Percentiles rank a stretch among this genome's conserved stretches.
phyloP scores from a whole-genome alignment of 2,329 filamentous ascomycete species.

The Epichloe typhina region DNA sequence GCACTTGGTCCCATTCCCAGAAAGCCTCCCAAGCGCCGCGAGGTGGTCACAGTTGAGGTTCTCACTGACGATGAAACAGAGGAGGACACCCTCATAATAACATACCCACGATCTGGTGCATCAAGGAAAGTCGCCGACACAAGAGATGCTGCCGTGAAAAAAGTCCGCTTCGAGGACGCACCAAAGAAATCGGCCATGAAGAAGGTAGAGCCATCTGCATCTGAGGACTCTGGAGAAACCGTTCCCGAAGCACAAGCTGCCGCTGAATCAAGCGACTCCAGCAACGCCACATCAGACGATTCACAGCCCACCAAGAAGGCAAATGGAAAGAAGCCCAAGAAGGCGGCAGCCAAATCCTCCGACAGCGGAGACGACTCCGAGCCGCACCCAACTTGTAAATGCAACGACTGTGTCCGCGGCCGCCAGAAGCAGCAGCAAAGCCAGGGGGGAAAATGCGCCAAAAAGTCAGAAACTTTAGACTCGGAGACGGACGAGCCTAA shows the following conservation, averaged over 20 bases:
- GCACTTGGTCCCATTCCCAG: constrained; percentile 16
- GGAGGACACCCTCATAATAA: constrained; percentile 33
- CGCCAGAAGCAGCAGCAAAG: constrained; percentile 6
- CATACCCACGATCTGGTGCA: constrained; percentile 29
- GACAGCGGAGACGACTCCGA: constrained; percentile 20
- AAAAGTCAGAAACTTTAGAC: neutral
- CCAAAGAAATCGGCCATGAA: constrained; percentile 26
- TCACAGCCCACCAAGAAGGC: constrained; percentile 8
- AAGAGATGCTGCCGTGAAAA: constrained; percentile 16
- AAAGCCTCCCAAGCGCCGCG: constrained; percentile 14
- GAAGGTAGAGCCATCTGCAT: constrained; percentile 12
- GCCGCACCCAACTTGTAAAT: constrained; percentile 20
- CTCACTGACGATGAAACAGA: constrained; percentile 40
- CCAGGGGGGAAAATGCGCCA: constrained; percentile 3
- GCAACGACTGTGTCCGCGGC: constrained; percentile 13
- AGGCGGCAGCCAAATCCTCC: constrained; percentile 5
- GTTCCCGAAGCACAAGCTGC: constrained; percentile 9
- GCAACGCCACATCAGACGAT: constrained; percentile 6
- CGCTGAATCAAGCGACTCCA: constrained; percentile 12
- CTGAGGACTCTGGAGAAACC: constrained; percentile 9
- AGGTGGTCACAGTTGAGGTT: constrained; percentile 27
- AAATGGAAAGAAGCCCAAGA: constrained; percentile 11
- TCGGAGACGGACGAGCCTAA: constrained; percentile 8
- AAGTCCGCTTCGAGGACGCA: constrained; percentile 30
- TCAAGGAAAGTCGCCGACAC: constrained; percentile 1